A percentile compares a stretch with the other conserved stretches of the same genome.
Conservation (phyloP, 345 rosid genomes). For the Clausena lansium region DNA sequence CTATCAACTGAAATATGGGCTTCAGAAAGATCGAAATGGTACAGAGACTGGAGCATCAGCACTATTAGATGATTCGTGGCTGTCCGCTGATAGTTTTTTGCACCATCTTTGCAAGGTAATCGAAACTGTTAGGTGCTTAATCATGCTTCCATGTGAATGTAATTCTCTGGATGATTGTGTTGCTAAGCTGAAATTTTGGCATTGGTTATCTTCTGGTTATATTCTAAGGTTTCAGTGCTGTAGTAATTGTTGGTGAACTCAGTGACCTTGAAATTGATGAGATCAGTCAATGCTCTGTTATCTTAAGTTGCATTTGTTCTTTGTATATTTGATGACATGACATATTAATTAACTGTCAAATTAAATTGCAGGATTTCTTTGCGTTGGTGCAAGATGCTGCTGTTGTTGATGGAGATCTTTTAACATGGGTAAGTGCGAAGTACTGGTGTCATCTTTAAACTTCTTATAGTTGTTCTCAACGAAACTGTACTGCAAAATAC, state of each 20-base stretch:
- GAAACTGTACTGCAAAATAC: background rate
- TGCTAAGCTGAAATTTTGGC: background rate
- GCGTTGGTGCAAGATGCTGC: slow-evolving; percentile 60
- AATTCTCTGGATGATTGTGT: slow-evolving; percentile 8
- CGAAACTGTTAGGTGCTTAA: background rate
- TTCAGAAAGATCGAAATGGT: slow-evolving; percentile 55
- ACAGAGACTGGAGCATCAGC: slow-evolving; percentile 49
- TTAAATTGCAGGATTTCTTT: slow-evolving; percentile 71
- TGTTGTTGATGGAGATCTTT: slow-evolving; percentile 87
- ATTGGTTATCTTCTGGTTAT: background rate
- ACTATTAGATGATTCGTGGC: slow-evolving; percentile 79
- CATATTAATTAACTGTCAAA: slow-evolving; percentile 5
- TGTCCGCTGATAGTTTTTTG: slow-evolving; percentile 79
- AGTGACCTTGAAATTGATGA: slow-evolving; percentile 2
- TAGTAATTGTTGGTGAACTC: background rate
- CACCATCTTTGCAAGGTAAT: slow-evolving; percentile 75
- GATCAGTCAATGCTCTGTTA: background rate
- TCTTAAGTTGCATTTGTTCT: background rate
- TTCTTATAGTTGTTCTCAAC: background rate
- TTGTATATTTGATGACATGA: background rate
- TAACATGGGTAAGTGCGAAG: slow-evolving; percentile 62
- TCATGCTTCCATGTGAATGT: background rate
- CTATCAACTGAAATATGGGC: slow-evolving; percentile 85
- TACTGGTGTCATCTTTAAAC: background rate
- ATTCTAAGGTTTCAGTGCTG: background rate